A percentile compares a stretch with the other conserved stretches of the same genome.
These are phyloP conservation scores for Phycomyces nitens DNA, from an alignment of 192 early-diverging fungal genomes.

Conservation along the genomic window DNA sequence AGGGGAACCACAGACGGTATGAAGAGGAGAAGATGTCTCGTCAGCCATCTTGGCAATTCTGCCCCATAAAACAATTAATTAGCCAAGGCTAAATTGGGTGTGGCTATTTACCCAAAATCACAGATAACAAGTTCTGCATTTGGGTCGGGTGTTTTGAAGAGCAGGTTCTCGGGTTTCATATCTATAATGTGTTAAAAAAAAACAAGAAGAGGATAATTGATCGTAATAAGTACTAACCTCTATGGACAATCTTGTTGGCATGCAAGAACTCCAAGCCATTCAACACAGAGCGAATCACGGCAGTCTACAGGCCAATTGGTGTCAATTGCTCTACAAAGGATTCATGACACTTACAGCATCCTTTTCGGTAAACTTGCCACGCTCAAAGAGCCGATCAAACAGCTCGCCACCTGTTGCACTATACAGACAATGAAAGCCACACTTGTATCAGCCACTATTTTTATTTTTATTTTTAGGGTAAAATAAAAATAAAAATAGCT, in stretches of 20 bases:
- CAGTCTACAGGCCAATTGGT: not conserved
- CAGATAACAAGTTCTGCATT: conserved; percentile 76
- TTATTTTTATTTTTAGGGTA: too few relatives aligned
- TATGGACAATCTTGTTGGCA: conserved; percentile 81
- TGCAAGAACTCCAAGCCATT: conserved; percentile 84
- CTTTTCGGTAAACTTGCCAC: conserved; percentile 75
- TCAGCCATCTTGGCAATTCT: too few relatives aligned
- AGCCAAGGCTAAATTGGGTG: conserved; percentile 63
- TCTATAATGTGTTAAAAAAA: too few relatives aligned
- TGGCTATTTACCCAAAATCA: conserved; percentile 66
- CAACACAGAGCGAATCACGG: conserved; percentile 69
- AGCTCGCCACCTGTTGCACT: conserved; percentile 82
- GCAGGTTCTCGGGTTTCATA: conserved; percentile 85
- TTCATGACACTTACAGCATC: conserved; percentile 57
- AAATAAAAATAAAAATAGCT: not conserved
- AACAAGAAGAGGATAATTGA: too few relatives aligned
- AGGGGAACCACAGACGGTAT: conserved; percentile 80
- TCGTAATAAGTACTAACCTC: conserved; percentile 40
- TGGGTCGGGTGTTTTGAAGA: conserved; percentile 61
- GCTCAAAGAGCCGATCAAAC: conserved; percentile 77
- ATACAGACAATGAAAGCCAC: not conserved
- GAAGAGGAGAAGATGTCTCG: too few relatives aligned
- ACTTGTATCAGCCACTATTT: not conserved
- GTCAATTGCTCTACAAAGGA: too few relatives aligned
- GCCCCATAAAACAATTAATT: too few relatives aligned